Percentiles rank a stretch among this genome's conserved stretches.
Conservation (phyloP, 176 grass and related monocot genomes). For the Melocanna baccifera region DNA sequence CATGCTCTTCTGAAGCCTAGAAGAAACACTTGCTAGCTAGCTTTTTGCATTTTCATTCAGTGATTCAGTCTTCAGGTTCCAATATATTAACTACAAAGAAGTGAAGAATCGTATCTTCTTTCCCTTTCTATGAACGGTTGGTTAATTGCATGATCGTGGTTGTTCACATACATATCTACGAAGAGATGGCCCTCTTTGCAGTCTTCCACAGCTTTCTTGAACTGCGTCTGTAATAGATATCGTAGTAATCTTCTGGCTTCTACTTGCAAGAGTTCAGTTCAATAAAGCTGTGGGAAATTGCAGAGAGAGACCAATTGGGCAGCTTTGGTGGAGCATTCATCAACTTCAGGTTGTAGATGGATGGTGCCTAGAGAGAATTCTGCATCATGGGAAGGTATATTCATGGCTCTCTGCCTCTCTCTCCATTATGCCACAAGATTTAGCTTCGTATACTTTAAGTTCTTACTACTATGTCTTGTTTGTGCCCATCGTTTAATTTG, state of each 20-base stretch:
- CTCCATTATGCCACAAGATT: background rate
- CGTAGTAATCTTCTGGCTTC: background rate
- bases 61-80: background rate
- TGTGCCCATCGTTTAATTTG: background rate
- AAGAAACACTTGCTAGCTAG: background rate
- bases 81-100: background rate
- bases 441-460: background rate
- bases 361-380: background rate
- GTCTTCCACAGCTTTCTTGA: constrained; percentile 99
- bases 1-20: background rate
- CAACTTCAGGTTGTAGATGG: background rate
- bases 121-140: background rate
- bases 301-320: constrained; percentile 52
- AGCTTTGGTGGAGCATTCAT: background rate
- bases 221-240: constrained; percentile 55
- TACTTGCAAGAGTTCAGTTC: constrained; percentile 50
- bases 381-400: background rate
- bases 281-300: constrained; percentile 98
- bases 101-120: background rate
- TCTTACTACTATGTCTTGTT: background rate
- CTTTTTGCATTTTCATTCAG: background rate
- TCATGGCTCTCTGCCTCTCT: background rate
- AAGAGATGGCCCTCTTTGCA: constrained; percentile 71
- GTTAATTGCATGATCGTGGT: background rate
- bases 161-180: background rate